phyloP scores from a whole-genome alignment of 2,329 filamentous ascomycete species.

The Plenodomus tracheiphilus region DNA sequence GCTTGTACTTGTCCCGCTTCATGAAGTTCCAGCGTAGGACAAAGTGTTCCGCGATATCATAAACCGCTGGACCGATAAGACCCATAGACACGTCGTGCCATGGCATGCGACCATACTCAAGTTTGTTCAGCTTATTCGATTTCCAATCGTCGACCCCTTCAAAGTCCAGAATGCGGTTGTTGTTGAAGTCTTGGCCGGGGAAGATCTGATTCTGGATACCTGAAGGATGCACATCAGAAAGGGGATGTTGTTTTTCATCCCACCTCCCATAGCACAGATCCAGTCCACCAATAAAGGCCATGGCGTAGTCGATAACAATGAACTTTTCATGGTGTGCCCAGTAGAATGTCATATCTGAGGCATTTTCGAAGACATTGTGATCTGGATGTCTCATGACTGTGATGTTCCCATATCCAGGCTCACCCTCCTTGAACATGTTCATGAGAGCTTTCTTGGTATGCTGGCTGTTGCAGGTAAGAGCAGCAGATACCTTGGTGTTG shows the following conservation, averaged over 20 bases:
- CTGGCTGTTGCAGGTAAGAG: constrained; percentile 83
- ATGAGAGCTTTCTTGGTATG: constrained; percentile 91
- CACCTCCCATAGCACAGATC: constrained; percentile 96
- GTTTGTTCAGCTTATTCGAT: constrained; percentile 87
- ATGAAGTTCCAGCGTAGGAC: constrained; percentile 94
- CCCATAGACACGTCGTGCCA: constrained; percentile 98
- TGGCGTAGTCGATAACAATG: constrained; percentile 86
- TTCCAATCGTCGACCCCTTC: constrained; percentile 90
- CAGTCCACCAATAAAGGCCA: constrained; percentile 91
- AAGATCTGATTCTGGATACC: constrained; percentile 83
- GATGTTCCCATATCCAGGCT: constrained; percentile 85
- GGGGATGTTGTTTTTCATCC: constrained; percentile 82
- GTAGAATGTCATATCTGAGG: constrained; percentile 94
- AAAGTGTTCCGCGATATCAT: constrained; percentile 95
- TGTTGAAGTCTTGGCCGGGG: constrained; percentile 97
- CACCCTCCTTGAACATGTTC: constrained; percentile 77
- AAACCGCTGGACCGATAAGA: constrained; percentile 83
- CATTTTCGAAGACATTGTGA: constrained; percentile 92
- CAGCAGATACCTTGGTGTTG: constrained; percentile 42
- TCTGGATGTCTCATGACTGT: constrained; percentile 87
- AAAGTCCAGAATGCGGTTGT: constrained; percentile 96
- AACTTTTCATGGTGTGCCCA: constrained; percentile 99
- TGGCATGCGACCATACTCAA: constrained; percentile 91
- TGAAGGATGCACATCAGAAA: constrained; percentile 85
- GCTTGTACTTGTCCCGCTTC: constrained; percentile 98